These are phyloP conservation scores for Pedinophyceae sp. DNA, from an alignment of 139 green algal species.

Conservation along the genomic window DNA sequence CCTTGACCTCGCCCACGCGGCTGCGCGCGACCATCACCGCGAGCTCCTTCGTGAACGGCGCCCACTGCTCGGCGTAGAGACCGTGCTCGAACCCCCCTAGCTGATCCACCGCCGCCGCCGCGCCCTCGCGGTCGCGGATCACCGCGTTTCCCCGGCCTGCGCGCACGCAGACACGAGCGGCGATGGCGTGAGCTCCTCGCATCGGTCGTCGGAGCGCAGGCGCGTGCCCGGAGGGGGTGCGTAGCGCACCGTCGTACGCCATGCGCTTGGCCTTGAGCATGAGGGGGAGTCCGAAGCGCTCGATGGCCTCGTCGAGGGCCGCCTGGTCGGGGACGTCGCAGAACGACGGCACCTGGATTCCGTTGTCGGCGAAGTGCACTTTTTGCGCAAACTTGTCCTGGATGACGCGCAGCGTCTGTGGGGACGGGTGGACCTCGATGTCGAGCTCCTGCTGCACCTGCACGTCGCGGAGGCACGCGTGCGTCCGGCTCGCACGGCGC, in stretches of 20 bases:
- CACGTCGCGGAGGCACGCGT: too few species aligned
- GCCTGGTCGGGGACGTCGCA: constrained; percentile 32
- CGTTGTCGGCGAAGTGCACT: constrained; percentile 54
- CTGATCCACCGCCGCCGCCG: constrained; percentile 36
- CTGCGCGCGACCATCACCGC: constrained; percentile 33
- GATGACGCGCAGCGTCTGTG: constrained; percentile 30
- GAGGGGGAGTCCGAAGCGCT: constrained; percentile 71
- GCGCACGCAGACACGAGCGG: too few species aligned
- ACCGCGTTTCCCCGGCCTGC: constrained; percentile 81
- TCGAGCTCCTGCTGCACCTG: constrained; percentile 18
- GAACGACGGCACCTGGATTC: constrained; percentile 67
- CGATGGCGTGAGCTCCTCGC: too few species aligned
- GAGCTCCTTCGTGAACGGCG: constrained; percentile 70
- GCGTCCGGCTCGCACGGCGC: too few species aligned
- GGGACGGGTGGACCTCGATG: constrained; percentile 28
- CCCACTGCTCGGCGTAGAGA: constrained; percentile 89
- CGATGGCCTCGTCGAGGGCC: constrained; percentile 15
- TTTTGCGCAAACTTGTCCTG: constrained; percentile 97
- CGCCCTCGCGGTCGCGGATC: constrained; percentile 28
- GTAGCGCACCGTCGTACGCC: constrained; percentile 93
- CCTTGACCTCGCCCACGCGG: neutral
- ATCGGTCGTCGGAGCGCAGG: too few species aligned
- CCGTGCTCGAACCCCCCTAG: constrained; percentile 59
- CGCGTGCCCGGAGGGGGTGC: too few species aligned
- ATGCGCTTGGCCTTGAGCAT: constrained; percentile 79